A percentile compares a stretch with the other conserved stretches of the same genome.
Conservation (phyloP, 2,329 filamentous ascomycete species). For the Boeremia exigua region DNA sequence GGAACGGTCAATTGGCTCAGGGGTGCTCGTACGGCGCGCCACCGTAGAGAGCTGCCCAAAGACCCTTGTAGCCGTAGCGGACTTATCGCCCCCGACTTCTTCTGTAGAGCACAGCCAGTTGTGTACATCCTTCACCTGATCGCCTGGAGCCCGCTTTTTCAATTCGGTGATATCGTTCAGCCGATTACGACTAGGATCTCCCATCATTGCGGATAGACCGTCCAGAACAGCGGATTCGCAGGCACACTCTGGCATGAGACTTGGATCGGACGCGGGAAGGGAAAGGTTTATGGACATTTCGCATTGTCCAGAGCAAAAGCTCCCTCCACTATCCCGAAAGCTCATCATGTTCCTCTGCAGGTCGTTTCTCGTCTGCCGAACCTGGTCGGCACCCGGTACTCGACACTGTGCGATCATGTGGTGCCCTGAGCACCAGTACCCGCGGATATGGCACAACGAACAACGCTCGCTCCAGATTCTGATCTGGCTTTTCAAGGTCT, state of each 20-base stretch:
- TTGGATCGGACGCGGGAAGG: neutral
- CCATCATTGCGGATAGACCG: neutral
- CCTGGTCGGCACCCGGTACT: neutral
- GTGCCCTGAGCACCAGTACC: no score
- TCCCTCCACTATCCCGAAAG: neutral
- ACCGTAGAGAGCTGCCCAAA: conserved; percentile 2
- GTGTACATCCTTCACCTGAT: neutral
- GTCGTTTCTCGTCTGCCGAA: neutral
- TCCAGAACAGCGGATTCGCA: conserved; percentile 5
- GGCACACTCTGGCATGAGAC: neutral
- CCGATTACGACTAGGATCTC: neutral
- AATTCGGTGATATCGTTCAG: conserved; percentile 2
- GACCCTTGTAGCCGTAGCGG: conserved; percentile 1
- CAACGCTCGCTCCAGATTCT: no score
- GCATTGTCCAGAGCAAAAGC: conserved; percentile 4
- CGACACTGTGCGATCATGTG: neutral
- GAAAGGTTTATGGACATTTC: neutral
- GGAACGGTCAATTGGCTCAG: neutral
- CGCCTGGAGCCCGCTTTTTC: conserved; percentile 1
- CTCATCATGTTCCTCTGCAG: neutral
- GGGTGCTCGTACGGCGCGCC: neutral
- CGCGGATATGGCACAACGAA: no score
- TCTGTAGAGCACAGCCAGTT: conserved; percentile 3
- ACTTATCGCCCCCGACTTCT: neutral
- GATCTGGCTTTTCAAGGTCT: no score